A percentile compares a stretch with the other conserved stretches of the same genome.
Evolutionary conservation across 176 grass and related monocot species (phyloP).

Genomic region (Elymus sibiricus): DNA sequence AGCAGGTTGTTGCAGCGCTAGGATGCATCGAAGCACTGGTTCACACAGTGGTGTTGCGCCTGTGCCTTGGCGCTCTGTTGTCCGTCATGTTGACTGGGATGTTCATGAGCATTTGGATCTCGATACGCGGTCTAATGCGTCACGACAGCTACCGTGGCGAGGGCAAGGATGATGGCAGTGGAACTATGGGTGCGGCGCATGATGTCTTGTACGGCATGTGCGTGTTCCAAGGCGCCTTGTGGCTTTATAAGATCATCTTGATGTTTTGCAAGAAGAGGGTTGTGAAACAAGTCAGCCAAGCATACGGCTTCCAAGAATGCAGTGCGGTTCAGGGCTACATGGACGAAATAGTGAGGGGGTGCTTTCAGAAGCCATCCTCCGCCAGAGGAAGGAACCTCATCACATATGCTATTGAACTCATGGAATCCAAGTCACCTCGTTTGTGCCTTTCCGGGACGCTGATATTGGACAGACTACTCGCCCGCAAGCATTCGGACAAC

Average conservation of each 20-base stretch:
- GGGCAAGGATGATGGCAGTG: rapidly evolving
- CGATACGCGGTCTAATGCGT: no score
- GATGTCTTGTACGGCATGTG: background rate
- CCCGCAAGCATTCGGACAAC: background rate
- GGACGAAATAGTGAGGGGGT: rapidly evolving
- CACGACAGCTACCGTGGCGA: no score
- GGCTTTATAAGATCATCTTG: background rate
- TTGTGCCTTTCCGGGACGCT: background rate
- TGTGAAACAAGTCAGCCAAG: background rate
- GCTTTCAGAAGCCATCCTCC: background rate
- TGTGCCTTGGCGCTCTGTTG: no score
- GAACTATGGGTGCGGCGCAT: background rate
- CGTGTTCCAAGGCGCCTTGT: background rate
- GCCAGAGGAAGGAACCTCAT: background rate
- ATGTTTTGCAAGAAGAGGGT: background rate
- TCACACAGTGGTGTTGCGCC: no score
- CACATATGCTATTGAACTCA: background rate
- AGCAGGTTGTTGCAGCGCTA: no score
- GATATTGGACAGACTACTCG: background rate
- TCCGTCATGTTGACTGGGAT: no score
- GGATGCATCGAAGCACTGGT: no score
- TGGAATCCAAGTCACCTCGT: background rate
- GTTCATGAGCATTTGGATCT: no score
- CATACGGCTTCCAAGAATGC: background rate
- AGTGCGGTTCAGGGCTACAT: background rate